Percentiles rank a stretch among this genome's conserved stretches.
Conservation (phyloP, 345 rosid species). For the Hibiscus syriacus region DNA sequence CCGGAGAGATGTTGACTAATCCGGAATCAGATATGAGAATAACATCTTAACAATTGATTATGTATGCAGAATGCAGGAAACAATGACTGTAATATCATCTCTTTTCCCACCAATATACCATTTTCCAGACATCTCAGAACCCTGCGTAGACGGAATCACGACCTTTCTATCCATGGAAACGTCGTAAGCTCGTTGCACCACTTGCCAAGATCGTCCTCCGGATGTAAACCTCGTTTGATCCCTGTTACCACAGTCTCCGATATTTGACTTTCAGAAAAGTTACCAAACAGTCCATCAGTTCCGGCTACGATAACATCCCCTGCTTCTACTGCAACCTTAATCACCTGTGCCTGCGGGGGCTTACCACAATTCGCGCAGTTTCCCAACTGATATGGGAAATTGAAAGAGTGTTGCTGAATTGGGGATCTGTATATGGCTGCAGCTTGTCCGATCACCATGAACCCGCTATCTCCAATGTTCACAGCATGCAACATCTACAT, state of each 20-base stretch:
- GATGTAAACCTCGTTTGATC: constrained; percentile 3
- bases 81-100: constrained; percentile 19
- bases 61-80: constrained; percentile 5
- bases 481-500: no score
- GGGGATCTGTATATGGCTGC: not conserved
- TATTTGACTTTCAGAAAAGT: constrained; percentile 7
- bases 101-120: not conserved
- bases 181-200: constrained; percentile 9
- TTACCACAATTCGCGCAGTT: not conserved
- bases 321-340: not conserved
- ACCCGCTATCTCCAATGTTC: constrained; percentile 7
- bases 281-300: constrained; percentile 18
- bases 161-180: not conserved
- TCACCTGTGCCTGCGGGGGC: not conserved
- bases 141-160: no score
- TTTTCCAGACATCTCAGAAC: constrained; percentile 2
- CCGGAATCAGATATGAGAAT: no score
- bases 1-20: no score
- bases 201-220: not conserved
- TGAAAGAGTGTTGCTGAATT: not conserved
- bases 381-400: not conserved
- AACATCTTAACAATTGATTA: not conserved
- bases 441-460: constrained; percentile 7
- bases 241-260: not conserved
- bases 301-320: constrained; percentile 17